A percentile compares a stretch with the other conserved stretches of the same genome.
Evolutionary conservation across 2,329 filamentous ascomycete species (phyloP).

Genomic region (Xylariaceae sp.): DNA sequence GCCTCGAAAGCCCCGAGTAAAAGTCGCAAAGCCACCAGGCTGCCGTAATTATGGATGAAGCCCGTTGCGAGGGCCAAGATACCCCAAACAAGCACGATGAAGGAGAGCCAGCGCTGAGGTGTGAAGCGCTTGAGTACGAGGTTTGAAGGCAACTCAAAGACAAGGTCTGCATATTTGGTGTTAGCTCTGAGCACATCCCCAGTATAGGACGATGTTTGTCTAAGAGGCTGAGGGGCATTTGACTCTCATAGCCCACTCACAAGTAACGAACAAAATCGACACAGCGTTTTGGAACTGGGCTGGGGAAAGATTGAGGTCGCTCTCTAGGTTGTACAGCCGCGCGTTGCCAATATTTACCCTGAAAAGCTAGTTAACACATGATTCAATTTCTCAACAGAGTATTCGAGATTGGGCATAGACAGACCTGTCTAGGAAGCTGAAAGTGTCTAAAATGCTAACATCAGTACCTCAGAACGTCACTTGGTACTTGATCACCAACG

Average conservation of each 20-base stretch:
- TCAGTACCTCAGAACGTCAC: slow-evolving; percentile 1
- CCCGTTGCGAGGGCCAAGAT: slow-evolving; percentile 69
- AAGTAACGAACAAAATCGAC: slow-evolving; percentile 67
- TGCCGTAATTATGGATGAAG: slow-evolving; percentile 61
- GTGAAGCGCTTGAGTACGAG: slow-evolving; percentile 61
- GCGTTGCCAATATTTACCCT: slow-evolving; percentile 74
- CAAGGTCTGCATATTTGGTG: slow-evolving; percentile 33
- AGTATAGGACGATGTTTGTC: neutral
- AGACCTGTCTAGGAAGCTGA: slow-evolving; percentile 72
- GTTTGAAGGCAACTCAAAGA: slow-evolving; percentile 65
- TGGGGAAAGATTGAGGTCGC: slow-evolving; percentile 58
- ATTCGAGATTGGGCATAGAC: slow-evolving; percentile 23
- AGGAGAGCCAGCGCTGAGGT: slow-evolving; percentile 61
- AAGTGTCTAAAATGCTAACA: slow-evolving; percentile 46
- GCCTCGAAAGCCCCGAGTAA: slow-evolving; percentile 59
- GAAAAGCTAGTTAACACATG: slow-evolving; percentile 5
- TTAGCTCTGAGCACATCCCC: neutral
- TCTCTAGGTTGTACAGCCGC: slow-evolving; percentile 60
- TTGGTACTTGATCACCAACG: too few relatives aligned
- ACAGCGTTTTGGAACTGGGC: slow-evolving; percentile 69
- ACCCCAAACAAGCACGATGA: slow-evolving; percentile 65
- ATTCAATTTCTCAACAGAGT: neutral
- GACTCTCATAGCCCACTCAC: slow-evolving; percentile 29
- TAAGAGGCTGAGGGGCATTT: slow-evolving; percentile 21
- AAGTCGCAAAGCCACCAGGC: slow-evolving; percentile 66